A percentile compares a stretch with the other conserved stretches of the same genome.
Evolutionary conservation across 2,329 filamentous ascomycete species (phyloP).

Genomic region (Paecilomyces niveus): DNA sequence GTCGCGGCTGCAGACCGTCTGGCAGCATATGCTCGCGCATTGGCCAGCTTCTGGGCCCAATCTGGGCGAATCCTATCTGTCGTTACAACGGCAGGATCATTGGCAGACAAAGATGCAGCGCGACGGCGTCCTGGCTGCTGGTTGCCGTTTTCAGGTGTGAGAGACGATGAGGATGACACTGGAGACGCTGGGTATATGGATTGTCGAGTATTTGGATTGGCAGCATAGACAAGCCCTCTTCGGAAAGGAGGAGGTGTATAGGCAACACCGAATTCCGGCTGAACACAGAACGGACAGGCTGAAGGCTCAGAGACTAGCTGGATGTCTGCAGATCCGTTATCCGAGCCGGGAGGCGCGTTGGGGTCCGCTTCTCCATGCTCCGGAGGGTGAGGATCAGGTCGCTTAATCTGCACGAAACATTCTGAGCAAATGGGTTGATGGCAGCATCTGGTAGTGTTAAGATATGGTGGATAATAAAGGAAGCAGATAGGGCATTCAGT

Average conservation of each 20-base stretch:
- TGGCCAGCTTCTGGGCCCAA: conserved; percentile 82
- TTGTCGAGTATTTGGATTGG: conserved; percentile 43
- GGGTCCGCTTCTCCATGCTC: conserved; percentile 57
- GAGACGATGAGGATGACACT: conserved; percentile 79
- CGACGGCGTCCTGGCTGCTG: conserved; percentile 42
- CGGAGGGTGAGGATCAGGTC: conserved; percentile 81
- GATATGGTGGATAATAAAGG: conserved; percentile 85
- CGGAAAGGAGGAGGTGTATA: conserved; percentile 87
- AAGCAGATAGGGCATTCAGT: conserved; percentile 94
- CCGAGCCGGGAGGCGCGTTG: conserved; percentile 23
- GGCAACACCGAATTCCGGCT: conserved; percentile 92
- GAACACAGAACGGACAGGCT: conserved; percentile 89
- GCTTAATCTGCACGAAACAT: conserved; percentile 97
- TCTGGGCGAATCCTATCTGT: conserved; percentile 90
- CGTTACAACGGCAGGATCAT: conserved; percentile 77
- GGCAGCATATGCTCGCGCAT: conserved; percentile 76
- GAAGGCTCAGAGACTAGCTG: conserved; percentile 85
- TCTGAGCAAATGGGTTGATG: conserved; percentile 96
- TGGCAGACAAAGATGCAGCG: conserved; percentile 69
- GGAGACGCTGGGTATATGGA: conserved; percentile 56
- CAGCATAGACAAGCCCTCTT: conserved; percentile 66
- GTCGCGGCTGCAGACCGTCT: conserved; percentile 87
- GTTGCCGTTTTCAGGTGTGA: conserved; percentile 50
- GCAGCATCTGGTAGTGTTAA: conserved; percentile 92
- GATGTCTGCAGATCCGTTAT: conserved; percentile 31